phyloP scores from a whole-genome alignment of 345 rosid genomes.

The Hevea brasiliensis region DNA sequence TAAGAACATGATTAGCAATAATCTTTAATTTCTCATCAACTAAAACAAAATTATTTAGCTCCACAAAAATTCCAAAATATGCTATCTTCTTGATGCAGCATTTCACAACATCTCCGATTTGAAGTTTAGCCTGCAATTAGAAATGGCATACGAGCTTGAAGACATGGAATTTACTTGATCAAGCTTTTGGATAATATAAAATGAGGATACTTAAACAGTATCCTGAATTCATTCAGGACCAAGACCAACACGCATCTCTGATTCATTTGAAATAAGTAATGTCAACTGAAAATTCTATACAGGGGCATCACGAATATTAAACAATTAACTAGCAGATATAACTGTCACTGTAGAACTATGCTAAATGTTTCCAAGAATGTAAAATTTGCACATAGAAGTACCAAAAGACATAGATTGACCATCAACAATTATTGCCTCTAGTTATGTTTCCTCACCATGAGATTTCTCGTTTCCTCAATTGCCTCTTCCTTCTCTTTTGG shows the following conservation, averaged over 20 bases:
- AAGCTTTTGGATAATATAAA: conserved; percentile 8
- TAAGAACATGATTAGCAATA: background rate
- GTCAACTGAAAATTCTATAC: background rate
- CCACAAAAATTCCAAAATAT: conserved; percentile 89
- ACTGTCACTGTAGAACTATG: background rate
- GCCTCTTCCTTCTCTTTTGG: conserved; percentile 76
- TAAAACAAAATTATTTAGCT: conserved; percentile 43
- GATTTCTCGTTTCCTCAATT: conserved; percentile 65
- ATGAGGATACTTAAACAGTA: background rate
- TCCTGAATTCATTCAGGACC: conserved; percentile 7
- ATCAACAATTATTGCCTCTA: conserved; percentile 10
- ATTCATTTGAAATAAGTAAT: background rate
- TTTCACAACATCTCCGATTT: conserved; percentile 85
- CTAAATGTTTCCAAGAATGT: conserved; percentile 1
- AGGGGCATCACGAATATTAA: background rate
- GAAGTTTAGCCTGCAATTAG: conserved; percentile 71
- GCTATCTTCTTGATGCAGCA: conserved; percentile 85
- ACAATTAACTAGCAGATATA: background rate
- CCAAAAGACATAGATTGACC: background rate
- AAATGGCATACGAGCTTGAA: conserved; percentile 15
- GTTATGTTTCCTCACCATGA: conserved; percentile 59
- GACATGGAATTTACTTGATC: conserved; percentile 3
- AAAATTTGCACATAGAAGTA: conserved; percentile 2
- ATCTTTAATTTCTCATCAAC: background rate
- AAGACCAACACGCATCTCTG: background rate